These are phyloP conservation scores for Pleurotus pulmonarius DNA, from an alignment of 768 basidiomycete species.

Conservation along the genomic window DNA sequence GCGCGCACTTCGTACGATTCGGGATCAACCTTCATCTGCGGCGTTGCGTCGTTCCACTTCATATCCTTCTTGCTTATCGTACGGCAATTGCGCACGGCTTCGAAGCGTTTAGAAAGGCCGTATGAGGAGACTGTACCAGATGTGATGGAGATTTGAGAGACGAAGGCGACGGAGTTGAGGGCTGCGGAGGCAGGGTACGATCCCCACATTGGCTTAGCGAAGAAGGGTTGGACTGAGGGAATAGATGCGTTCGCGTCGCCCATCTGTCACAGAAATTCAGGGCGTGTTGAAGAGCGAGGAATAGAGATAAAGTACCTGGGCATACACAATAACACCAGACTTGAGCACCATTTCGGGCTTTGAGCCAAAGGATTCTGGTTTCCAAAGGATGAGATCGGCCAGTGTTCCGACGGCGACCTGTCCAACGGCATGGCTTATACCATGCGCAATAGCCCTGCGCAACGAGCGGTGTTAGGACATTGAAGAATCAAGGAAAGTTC, in stretches of 20 bases:
- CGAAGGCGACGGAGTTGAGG: conserved; percentile 82
- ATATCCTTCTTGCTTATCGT: conserved; percentile 80
- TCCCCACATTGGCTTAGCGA: conserved; percentile 93
- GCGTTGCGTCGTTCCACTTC: conserved; percentile 87
- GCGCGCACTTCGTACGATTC: conserved; percentile 88
- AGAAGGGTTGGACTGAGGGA: conserved; percentile 89
- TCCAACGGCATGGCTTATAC: conserved; percentile 84
- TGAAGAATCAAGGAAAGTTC: conserved; percentile 2
- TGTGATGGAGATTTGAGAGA: conserved; percentile 68
- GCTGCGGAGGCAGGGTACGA: conserved; percentile 72
- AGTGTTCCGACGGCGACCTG: conserved; percentile 78
- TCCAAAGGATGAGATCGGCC: conserved; percentile 96
- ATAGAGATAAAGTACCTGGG: conserved; percentile 55
- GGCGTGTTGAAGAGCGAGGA: background rate
- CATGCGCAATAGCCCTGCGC: conserved; percentile 86
- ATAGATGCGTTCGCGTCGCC: conserved; percentile 97
- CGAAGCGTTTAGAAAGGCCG: conserved; percentile 63
- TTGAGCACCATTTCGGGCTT: conserved; percentile 95
- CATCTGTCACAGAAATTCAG: conserved; percentile 49
- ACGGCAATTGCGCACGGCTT: conserved; percentile 76
- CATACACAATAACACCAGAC: conserved; percentile 89
- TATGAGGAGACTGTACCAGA: conserved; percentile 61
- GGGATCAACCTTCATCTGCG: conserved; percentile 86
- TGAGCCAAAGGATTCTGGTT: conserved; percentile 87
- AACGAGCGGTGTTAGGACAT: background rate